Evolutionary conservation across 2,329 filamentous ascomycete species (phyloP).

Genomic region (Penicillium occitanis): DNA sequence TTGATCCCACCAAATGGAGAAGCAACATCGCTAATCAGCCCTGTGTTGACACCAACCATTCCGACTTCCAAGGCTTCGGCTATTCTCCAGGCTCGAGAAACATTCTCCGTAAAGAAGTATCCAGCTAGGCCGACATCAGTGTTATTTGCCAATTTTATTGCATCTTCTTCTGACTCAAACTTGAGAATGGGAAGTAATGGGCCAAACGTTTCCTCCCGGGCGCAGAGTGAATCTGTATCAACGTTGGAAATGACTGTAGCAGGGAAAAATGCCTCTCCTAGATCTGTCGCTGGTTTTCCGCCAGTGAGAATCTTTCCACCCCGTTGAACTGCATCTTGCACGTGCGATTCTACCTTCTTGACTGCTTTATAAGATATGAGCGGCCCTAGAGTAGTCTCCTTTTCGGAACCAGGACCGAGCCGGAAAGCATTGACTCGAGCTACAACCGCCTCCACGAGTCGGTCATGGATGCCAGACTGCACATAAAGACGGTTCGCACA

Average conservation of each 20-base stretch:
- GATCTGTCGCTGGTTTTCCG: conserved; percentile 67
- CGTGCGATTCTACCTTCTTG: conserved; percentile 74
- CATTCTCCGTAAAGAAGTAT: conserved; percentile 78
- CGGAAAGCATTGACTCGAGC: conserved; percentile 35
- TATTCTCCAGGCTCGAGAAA: conserved; percentile 59
- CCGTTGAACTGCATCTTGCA: conserved; percentile 73
- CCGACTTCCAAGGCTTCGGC: conserved; percentile 56
- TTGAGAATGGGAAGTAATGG: conserved; percentile 86
- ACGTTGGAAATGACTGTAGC: conserved; percentile 87
- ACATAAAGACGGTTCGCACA: conserved; percentile 10
- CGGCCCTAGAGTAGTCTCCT: no score
- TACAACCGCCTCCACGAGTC: no score
- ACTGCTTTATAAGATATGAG: conserved; percentile 63
- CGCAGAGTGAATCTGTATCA: conserved; percentile 78
- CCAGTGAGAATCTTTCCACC: conserved; percentile 73
- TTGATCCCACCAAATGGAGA: conserved; percentile 75
- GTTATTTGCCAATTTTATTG: conserved; percentile 76
- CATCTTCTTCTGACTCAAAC: conserved; percentile 85
- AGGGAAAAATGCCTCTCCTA: conserved; percentile 71
- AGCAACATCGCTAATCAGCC: conserved; percentile 56
- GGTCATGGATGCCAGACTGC: conserved; percentile 8
- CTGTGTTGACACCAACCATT: conserved; percentile 68
- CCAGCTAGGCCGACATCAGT: conserved; percentile 85
- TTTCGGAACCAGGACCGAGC: conserved; percentile 56
- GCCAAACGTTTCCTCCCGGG: conserved; percentile 89